A percentile compares a stretch with the other conserved stretches of the same genome.
phyloP scores from a whole-genome alignment of 2,329 filamentous ascomycete genomes.

The Ascochyta koolunga region DNA sequence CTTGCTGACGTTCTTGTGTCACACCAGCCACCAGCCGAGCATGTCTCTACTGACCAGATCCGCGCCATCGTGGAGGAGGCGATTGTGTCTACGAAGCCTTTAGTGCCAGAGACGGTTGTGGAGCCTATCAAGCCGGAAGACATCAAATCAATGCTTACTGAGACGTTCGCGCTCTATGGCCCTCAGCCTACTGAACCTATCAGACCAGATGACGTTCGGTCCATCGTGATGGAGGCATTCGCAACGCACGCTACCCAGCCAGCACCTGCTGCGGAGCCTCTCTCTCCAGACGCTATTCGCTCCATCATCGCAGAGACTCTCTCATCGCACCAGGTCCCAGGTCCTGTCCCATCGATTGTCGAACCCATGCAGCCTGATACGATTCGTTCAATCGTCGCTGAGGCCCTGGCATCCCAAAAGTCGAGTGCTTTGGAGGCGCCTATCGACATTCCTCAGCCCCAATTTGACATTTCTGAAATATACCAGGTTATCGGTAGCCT shows the following conservation, averaged over 20 bases:
- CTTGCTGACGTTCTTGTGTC: conserved; percentile 67
- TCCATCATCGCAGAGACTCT: conserved; percentile 38
- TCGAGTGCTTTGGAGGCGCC: conserved; percentile 39
- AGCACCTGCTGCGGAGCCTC: conserved; percentile 18
- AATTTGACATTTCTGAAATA: conserved; percentile 50
- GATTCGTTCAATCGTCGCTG: conserved; percentile 43
- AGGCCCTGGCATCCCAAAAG: conserved; percentile 42
- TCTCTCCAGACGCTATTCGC: conserved; percentile 35
- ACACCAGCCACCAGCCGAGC: conserved; percentile 46
- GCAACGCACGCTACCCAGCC: conserved; percentile 41
- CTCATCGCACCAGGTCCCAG: conserved; percentile 28
- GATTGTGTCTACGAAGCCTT: conserved; percentile 55
- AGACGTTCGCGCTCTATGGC: conserved; percentile 26
- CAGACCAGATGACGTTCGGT: conserved; percentile 37
- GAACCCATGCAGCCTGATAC: conserved; percentile 42
- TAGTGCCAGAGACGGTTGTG: conserved; percentile 17
- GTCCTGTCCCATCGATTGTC: conserved; percentile 23
- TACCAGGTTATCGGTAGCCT: conserved; percentile 56
- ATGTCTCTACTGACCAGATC: conserved; percentile 72
- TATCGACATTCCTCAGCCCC: conserved; percentile 44
- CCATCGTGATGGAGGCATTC: conserved; percentile 65
- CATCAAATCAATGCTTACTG: conserved; percentile 34
- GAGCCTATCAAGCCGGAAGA: conserved; percentile 38
- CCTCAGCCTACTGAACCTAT: conserved; percentile 50
- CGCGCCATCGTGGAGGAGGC: conserved; percentile 65